Percentiles rank a stretch among this genome's conserved stretches.
Conservation (phyloP, 352 stramenopile species). For the Globisporangium cylindrosporum region DNA sequence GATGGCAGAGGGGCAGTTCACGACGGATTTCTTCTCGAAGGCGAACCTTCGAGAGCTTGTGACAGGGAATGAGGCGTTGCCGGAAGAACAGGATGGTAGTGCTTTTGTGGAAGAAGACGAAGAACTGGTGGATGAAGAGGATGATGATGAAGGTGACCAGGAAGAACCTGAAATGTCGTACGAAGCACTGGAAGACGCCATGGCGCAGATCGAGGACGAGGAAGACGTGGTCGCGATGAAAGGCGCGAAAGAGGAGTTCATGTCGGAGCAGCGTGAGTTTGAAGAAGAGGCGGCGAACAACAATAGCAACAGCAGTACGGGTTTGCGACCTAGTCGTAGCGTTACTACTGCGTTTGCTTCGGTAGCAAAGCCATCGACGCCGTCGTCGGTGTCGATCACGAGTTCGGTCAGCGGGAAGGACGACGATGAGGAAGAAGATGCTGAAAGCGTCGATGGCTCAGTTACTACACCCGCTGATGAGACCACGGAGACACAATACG, state of each 20-base stretch:
- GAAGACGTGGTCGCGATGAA: constrained; percentile 93
- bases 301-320: not conserved
- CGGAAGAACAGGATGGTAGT: constrained; percentile 24
- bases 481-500: constrained; percentile 5
- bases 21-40: constrained; percentile 83
- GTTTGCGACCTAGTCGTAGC: not conserved
- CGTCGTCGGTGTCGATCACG: constrained; percentile 31
- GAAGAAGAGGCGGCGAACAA: constrained; percentile 36
- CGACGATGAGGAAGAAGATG: constrained; percentile 35
- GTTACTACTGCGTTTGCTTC: constrained; percentile 10
- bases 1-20: constrained; percentile 75
- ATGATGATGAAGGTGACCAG: constrained; percentile 27
- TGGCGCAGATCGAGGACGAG: constrained; percentile 95
- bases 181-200: constrained; percentile 88
- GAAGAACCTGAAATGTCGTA: constrained; percentile 53
- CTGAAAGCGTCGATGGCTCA: constrained; percentile 15
- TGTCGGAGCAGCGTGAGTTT: constrained; percentile 62
- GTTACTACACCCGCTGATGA: constrained; percentile 22
- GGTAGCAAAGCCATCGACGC: constrained; percentile 30
- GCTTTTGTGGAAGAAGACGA: constrained; percentile 23
- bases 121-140: constrained; percentile 22
- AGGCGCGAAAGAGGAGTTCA: constrained; percentile 59
- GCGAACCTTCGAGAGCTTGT: constrained; percentile 90
- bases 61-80: constrained; percentile 34
- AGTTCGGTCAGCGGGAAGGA: constrained; percentile 39